Evolutionary conservation across 2,329 filamentous ascomycete genomes (phyloP), one percentile per base, ranked within the genome.

Genomic region (Trichophyton benhamiae): DNA sequence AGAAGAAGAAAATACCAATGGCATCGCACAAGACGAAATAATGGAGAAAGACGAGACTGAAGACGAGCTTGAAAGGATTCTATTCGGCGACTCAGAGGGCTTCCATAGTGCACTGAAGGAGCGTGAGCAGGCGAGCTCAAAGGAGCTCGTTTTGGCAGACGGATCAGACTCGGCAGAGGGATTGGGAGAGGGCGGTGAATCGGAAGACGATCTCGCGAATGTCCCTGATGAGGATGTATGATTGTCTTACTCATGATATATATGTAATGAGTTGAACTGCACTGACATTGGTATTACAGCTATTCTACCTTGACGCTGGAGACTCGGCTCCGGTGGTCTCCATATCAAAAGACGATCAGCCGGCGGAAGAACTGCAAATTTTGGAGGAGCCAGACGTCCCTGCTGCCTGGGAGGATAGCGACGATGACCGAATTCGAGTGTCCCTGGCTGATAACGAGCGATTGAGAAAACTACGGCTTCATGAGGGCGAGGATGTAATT

Each of bases 341-440:
- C 61, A 44, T 44, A 66, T 67, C 69, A 68, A 59, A 63, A 60
- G 57, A 55, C 62, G 42, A 58, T 58, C 58, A 68, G 72, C 62
- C 65, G 76, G 66, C 44, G 4, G 25, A 13, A 22, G 17, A 30
- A 4, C n/a, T 49, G 20, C 41, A 59, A 2, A 3, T 8, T 15
- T 27, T 46, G 27, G 20, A 22, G 8, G 33, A 27, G 22, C 38
- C 59, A 6, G 60, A 48, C 25, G 22, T 44, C 41, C 11, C 62
- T 9, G 74, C 76, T 1, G 73, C 78, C 22, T 99, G 94, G 94
- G 85, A 91, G 67, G 94, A 99, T 72, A 97, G 91, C 73, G 94
- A 99, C 68, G 94, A 99, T 70, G 94, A 97, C 70, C 83, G 89
- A 60, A 78, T 96, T 64, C 83, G 85, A 5, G 82, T 99, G 57